Evolutionary conservation across 2,329 filamentous ascomycete genomes (phyloP), one percentile per base, ranked within the genome.

Genomic region (Gnomoniopsis sp.): DNA sequence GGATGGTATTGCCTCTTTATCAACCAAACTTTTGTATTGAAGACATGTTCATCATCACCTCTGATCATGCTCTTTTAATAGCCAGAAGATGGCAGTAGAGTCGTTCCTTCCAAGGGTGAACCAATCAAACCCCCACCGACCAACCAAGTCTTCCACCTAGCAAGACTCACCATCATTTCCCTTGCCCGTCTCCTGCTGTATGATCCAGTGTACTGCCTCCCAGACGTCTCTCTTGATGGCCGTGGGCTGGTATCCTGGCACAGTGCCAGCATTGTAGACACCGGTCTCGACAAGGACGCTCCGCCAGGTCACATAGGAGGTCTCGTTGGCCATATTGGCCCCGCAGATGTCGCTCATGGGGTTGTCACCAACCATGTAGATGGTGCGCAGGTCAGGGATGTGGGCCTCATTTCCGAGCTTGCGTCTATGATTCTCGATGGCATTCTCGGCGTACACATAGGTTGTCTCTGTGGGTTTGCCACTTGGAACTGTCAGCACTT

Each of bases 311-410:
- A 77, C 67, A 0, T 72, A 72, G 57, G 82, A 87, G 21, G 74
- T 66, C 38, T 43, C 23, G 41, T 59, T 19, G 1, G 57, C 49
- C 15, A 36, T 14, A 41, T 59, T 36, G 1, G 60, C 60, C 2
- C 89, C 89, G 3, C 76, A 72, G 62, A 92, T 90, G 69, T 91
- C 89, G 49, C 82, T 87, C 64, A 84, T 85, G 0, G 83, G 82
- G 59, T 86, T 86, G 64, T 87, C 83, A 2, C 89, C 89, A 48
- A 92, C 77, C 88, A 91, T 91, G 70, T 89, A 91, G 2, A 91
- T 86, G 14, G 77, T 82, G 64, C 77, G 46, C 34, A 56, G 17
- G 49, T 67, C 65, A 41, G 6, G 34, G 11, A 12, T 17, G 6
- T 53, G 44, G 36, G 49, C 21, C 2, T 49, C 38, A 30, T 49